Evolutionary conservation across 352 stramenopile genomes (phyloP).

Genomic region (Pythium apleroticum): DNA sequence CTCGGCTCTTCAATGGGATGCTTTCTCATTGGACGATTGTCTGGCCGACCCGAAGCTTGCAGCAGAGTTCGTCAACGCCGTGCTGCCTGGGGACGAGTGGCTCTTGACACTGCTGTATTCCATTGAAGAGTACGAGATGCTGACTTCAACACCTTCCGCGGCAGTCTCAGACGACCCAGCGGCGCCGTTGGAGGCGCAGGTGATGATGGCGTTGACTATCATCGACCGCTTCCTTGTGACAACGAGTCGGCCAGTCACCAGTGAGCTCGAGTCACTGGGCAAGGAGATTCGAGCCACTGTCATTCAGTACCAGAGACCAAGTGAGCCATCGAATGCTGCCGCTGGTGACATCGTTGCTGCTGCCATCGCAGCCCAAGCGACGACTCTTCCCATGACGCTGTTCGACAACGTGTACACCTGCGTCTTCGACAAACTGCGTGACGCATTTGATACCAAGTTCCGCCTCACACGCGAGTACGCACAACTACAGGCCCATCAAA

Average conservation of each 20-base stretch:
- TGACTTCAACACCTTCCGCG: conserved; percentile 18
- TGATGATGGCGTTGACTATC: conserved; percentile 31
- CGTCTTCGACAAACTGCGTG: conserved; percentile 28
- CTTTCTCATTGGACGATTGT: conserved; percentile 37
- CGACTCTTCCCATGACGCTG: conserved; percentile 27
- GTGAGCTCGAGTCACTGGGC: conserved; percentile 11
- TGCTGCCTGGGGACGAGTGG: conserved; percentile 35
- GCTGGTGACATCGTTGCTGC: background rate
- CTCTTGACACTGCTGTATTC: conserved; percentile 41
- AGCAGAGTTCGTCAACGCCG: conserved; percentile 41
- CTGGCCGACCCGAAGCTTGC: conserved; percentile 44
- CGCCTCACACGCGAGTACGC: conserved; percentile 35
- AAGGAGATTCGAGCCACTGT: conserved; percentile 14
- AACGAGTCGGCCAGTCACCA: background rate
- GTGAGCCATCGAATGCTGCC: background rate
- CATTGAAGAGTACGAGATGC: conserved; percentile 44
- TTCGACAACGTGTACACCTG: conserved; percentile 33
- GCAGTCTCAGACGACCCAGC: conserved; percentile 5
- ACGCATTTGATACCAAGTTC: conserved; percentile 35
- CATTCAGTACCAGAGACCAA: conserved; percentile 17
- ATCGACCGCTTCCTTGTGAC: conserved; percentile 33
- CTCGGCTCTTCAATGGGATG: conserved; percentile 10
- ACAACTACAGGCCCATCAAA: conserved; percentile 21
- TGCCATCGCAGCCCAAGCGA: conserved; percentile 5
- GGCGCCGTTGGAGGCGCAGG: conserved; percentile 25